These are phyloP conservation scores for Raffaelea arxii DNA, from an alignment of 2,329 filamentous ascomycete species.

Conservation along the genomic window DNA sequence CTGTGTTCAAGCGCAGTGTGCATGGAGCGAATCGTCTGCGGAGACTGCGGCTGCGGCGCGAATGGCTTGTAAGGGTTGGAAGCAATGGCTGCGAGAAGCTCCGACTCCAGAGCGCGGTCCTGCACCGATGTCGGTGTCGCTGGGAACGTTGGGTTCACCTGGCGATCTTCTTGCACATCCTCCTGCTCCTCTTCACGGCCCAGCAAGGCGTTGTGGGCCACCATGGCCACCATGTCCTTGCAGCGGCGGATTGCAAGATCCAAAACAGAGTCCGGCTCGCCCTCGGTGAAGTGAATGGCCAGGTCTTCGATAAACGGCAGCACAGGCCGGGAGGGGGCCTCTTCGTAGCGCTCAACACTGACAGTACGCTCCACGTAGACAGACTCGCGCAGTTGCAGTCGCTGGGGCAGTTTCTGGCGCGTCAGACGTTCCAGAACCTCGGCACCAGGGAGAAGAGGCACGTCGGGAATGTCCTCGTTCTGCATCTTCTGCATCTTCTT, in stretches of 20 bases:
- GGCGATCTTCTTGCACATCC: not conserved
- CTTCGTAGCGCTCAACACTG: constrained; percentile 4
- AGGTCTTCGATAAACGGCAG: constrained; percentile 47
- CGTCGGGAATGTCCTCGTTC: not conserved
- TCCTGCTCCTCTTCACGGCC: not conserved
- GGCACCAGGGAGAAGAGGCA: not conserved
- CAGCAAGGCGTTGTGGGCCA: too few species aligned
- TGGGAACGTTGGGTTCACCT: too few species aligned
- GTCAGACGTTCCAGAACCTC: not conserved
- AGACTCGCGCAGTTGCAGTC: not conserved
- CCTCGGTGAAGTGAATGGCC: constrained; percentile 42
- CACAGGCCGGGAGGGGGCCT: constrained; percentile 28
- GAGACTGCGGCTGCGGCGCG: too few species aligned
- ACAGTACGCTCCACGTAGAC: not conserved
- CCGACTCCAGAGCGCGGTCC: not conserved
- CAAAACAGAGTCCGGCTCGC: constrained; percentile 29
- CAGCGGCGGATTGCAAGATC: constrained; percentile 38
- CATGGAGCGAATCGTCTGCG: too few species aligned
- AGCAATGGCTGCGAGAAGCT: not conserved
- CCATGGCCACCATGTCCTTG: constrained; percentile 14
- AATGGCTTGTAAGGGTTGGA: constrained; percentile 40
- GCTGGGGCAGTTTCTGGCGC: constrained; percentile 13
- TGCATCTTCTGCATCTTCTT: not conserved
- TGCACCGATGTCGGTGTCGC: constrained; percentile 3
- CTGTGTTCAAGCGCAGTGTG: too few species aligned